Evolutionary conservation across 2,329 filamentous ascomycete genomes (phyloP), one percentile per base, ranked within the genome.

Genomic region (Colletotrichum magnum): DNA sequence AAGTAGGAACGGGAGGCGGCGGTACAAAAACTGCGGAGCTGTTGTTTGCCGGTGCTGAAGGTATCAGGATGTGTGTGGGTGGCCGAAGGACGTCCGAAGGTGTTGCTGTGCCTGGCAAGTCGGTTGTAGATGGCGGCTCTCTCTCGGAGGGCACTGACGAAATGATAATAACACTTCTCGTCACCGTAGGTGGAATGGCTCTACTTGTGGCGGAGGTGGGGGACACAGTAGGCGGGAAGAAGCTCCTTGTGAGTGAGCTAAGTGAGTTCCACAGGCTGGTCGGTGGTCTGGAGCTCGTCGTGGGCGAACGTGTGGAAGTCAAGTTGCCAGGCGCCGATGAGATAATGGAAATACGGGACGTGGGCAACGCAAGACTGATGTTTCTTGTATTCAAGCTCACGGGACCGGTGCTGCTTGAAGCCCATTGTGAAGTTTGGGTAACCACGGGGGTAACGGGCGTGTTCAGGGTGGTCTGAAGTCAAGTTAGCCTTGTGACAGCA

Each of bases 311-410:
- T 9, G 48, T 7, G 15, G 15, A 51, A 24, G 21, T 51, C 18
- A 26, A 51, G 9, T 60, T 60, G 1, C 32, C 6, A 36, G 15
- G 51, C 10, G 6, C 18, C 4, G 58, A 52, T n/a, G 47, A 60
- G 0, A 26, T 9, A 4, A n/a, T 6, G 2, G 21, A 1, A 3
- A 45, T 9, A n/a, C 32, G 7, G 13, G 1, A 51, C 16, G n/a
- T 43, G 0, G 47, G n/a, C 4, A 18, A 51, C 16, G 13, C 32
- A 6, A 1, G 2, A 21, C 3, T 6, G 21, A 18, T 0, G 16
- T 43, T 52, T 51, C 47, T 51, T 13, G 15, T n/a, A 51, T 26
- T 15, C 16, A 48, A 21, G 28, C 28, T 6, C 28, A 6, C 5
- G 28, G 28, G 7, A 6, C 4, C 28, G 1, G 28, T 6, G 7